Evolutionary conservation across 176 grass and related monocot genomes (phyloP).

Genomic region (Rhynchospora pubera): DNA sequence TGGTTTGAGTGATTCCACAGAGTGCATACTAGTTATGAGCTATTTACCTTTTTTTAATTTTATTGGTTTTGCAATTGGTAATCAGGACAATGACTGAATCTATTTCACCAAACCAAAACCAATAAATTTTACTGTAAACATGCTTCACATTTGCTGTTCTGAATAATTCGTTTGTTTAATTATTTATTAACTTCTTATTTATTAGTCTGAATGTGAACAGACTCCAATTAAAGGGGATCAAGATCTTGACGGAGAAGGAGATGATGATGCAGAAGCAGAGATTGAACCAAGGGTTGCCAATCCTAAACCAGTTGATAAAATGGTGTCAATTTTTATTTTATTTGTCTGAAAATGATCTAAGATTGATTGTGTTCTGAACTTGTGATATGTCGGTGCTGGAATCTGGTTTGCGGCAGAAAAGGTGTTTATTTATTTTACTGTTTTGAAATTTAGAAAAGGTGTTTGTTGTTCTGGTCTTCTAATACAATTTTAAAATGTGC

Average conservation of each 20-base stretch:
- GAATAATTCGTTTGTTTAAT: neutral
- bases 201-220: conserved; percentile 35
- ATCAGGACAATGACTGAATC: neutral
- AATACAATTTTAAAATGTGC: too few species aligned
- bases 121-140: neutral
- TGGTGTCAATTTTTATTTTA: neutral
- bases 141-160: neutral
- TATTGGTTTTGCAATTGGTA: neutral
- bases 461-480: too few species aligned
- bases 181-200: conserved; percentile 15
- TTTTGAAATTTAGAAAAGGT: too few species aligned
- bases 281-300: neutral
- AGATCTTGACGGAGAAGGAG: conserved; percentile 20
- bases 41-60: neutral
- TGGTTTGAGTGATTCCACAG: neutral
- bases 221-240: conserved; percentile 29
- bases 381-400: too few species aligned
- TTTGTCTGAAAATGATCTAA: neutral
- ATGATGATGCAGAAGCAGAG: conserved; percentile 47
- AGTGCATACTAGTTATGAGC: neutral
- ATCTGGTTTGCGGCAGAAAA: neutral
- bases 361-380: neutral
- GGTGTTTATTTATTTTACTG: too few species aligned
- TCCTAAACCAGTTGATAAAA: neutral
- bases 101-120: too few species aligned